phyloP scores from a whole-genome alignment of 805 yeast species.

The Candida koratica region DNA sequence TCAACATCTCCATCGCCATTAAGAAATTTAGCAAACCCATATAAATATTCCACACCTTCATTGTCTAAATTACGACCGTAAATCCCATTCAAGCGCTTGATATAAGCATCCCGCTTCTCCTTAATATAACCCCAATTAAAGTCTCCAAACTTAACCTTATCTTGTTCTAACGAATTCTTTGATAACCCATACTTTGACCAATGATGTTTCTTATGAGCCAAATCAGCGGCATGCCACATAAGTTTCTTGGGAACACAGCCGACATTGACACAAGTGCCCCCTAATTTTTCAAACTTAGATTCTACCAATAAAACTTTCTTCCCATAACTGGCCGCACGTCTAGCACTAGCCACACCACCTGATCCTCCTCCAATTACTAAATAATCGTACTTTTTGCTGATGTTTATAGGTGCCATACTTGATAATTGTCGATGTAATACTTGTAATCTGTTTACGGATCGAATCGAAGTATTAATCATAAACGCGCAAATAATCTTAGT shows the following conservation, averaged over 20 bases:
- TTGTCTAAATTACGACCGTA: constrained; percentile 82
- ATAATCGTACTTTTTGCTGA: constrained; percentile 65
- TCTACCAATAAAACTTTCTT: constrained; percentile 84
- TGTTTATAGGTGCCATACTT: constrained; percentile 46
- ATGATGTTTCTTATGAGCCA: constrained; percentile 69
- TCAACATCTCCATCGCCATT: constrained; percentile 66
- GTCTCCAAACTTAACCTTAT: constrained; percentile 44
- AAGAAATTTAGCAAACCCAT: constrained; percentile 80
- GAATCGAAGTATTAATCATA: constrained; percentile 12
- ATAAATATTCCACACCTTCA: constrained; percentile 84
- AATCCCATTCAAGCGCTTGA: constrained; percentile 83
- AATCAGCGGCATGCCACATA: constrained; percentile 96
- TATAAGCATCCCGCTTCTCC: constrained; percentile 87
- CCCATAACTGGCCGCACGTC: constrained; percentile 93
- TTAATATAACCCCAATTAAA: constrained; percentile 85
- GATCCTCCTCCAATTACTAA: constrained; percentile 98
- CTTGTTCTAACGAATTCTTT: constrained; percentile 43
- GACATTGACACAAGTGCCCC: constrained; percentile 98
- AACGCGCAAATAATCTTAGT: no score
- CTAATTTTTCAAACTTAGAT: constrained; percentile 62
- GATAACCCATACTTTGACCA: constrained; percentile 82
- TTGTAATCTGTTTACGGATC: constrained; percentile 16
- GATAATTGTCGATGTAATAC: constrained; percentile 28
- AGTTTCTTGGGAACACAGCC: constrained; percentile 99
- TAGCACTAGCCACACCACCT: constrained; percentile 98